These are phyloP conservation scores for Salvia miltiorrhiza DNA, from an alignment of 257 asterid genomes.

Conservation along the genomic window DNA sequence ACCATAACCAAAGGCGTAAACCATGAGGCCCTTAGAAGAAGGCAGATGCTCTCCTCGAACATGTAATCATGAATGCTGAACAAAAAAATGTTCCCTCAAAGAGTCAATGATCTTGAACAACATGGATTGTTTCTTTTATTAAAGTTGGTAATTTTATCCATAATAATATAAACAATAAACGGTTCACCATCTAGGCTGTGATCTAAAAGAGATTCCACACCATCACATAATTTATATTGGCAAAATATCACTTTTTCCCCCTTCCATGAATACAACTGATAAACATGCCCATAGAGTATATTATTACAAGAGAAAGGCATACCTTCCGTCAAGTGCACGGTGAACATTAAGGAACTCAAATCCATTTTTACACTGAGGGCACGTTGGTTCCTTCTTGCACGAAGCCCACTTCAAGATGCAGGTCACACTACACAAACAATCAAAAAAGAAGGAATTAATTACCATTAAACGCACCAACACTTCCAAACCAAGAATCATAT, in stretches of 20 bases:
- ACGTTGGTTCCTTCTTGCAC: conserved; percentile 66
- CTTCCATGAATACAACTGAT: neutral
- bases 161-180: neutral
- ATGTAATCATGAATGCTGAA: conserved; percentile 68
- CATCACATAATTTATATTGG: neutral
- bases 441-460: neutral
- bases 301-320: conserved; percentile 11
- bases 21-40: conserved; percentile 75
- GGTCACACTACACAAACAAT: conserved; percentile 46
- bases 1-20: conserved; percentile 50
- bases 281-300: neutral
- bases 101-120: neutral
- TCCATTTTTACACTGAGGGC: conserved; percentile 83
- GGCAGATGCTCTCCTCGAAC: conserved; percentile 88
- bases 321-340: conserved; percentile 89
- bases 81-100: neutral
- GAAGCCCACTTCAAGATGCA: conserved; percentile 93
- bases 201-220: neutral
- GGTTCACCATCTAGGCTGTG: neutral
- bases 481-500: neutral
- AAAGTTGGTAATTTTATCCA: neutral
- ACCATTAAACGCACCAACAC: neutral
- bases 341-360: conserved; percentile 69
- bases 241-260: neutral
- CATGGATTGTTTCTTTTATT: neutral